A percentile compares a stretch with the other conserved stretches of the same genome.
These are phyloP conservation scores for Vanrija sp. DNA, from an alignment of 1,284 basidiomycete species.

Conservation along the genomic window DNA sequence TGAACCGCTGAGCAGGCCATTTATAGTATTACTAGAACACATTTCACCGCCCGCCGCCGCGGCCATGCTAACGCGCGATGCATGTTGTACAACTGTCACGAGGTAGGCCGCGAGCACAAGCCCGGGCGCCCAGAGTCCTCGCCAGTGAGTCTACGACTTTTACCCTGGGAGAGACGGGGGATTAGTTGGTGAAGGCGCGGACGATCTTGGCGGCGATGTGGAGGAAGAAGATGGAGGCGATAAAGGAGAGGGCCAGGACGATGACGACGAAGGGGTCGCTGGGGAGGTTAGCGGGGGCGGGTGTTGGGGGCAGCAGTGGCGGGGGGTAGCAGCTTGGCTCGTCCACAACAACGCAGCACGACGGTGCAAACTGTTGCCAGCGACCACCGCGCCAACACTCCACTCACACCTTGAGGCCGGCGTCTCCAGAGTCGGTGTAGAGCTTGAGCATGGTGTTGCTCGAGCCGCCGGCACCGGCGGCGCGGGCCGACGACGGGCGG, in stretches of 20 bases:
- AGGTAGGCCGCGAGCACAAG: not conserved
- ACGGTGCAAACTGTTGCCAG: too few species aligned
- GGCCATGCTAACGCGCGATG: constrained; percentile 1
- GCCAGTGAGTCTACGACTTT: not conserved
- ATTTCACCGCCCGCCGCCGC: too few species aligned
- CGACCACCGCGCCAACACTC: too few species aligned
- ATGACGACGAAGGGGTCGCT: constrained; percentile 98
- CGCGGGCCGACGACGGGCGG: constrained; percentile 81
- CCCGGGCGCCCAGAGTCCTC: not conserved
- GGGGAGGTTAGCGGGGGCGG: constrained; percentile 12
- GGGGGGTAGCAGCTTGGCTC: not conserved
- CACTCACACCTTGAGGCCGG: constrained; percentile 90
- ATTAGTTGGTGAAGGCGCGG: constrained; percentile 78
- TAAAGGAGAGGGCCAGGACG: constrained; percentile 94
- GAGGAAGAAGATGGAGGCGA: constrained; percentile 97
- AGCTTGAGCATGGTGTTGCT: constrained; percentile 98
- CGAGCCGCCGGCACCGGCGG: constrained; percentile 92
- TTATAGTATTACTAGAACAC: too few species aligned
- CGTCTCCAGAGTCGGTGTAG: constrained; percentile 92
- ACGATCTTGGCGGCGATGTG: constrained; percentile 96
- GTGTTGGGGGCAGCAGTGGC: too few species aligned
- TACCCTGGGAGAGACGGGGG: not conserved
- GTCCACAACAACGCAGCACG: not conserved
- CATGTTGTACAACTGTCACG: constrained; percentile 8
- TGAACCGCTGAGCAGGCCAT: constrained; percentile 24